phyloP scores from a whole-genome alignment of 2,329 filamentous ascomycete genomes.

The Penicillium sp. region DNA sequence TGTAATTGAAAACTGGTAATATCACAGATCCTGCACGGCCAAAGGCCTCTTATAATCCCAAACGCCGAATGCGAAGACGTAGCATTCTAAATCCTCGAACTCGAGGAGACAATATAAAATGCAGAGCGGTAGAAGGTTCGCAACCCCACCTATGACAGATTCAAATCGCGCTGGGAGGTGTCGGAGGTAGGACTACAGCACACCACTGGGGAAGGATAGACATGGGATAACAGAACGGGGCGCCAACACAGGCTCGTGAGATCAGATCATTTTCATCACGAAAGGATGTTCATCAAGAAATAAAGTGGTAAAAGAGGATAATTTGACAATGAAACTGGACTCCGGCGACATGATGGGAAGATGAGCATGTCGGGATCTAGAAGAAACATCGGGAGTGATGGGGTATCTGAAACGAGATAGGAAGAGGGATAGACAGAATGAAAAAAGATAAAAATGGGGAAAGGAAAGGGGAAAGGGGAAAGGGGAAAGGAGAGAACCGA shows the following conservation, averaged over 20 bases:
- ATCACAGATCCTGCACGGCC: conserved; percentile 3
- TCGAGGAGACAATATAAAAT: conserved; percentile 4
- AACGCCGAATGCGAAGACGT: conserved; percentile 12
- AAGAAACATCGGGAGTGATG: conserved; percentile 29
- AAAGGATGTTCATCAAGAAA: conserved; percentile 20
- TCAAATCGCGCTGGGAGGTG: conserved; percentile 3
- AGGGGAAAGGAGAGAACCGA: conserved; percentile 19
- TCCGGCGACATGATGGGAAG: conserved; percentile 18
- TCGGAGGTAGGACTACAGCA: conserved; percentile 15
- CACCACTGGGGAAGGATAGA: not conserved
- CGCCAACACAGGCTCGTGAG: conserved; percentile 10
- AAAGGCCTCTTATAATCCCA: conserved; percentile 2
- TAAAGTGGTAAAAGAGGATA: conserved; percentile 18
- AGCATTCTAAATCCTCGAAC: conserved; percentile 11
- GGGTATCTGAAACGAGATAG: conserved; percentile 36
- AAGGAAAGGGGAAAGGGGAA: conserved; percentile 8
- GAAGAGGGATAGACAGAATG: conserved; percentile 32
- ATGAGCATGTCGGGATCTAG: conserved; percentile 26
- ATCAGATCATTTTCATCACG: conserved; percentile 25
- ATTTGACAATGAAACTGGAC: conserved; percentile 15
- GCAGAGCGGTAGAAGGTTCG: conserved; percentile 1
- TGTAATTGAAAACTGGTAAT: not conserved
- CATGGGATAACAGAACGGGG: not conserved
- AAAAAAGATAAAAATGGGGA: conserved; percentile 25
- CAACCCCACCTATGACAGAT: conserved; percentile 10